phyloP scores from a whole-genome alignment of 768 basidiomycete species.

The Boletus rex-veris region DNA sequence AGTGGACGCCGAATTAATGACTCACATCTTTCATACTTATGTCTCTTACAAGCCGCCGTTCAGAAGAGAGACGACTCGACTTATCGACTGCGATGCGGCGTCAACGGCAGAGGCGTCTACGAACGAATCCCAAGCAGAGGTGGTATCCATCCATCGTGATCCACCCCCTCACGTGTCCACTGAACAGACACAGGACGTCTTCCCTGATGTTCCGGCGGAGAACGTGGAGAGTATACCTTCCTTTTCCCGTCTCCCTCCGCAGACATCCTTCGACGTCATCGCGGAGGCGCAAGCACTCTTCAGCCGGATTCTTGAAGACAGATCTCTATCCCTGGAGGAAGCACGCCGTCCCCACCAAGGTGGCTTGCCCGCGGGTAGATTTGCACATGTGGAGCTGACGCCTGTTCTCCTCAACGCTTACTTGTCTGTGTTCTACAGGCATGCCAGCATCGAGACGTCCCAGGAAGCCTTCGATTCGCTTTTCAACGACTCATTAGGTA shows the following conservation, averaged over 20 bases:
- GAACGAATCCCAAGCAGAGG: conserved; percentile 3
- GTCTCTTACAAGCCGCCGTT: conserved; percentile 76
- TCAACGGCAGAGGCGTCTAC: neutral
- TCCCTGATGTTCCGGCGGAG: conserved; percentile 3
- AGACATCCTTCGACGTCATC: conserved; percentile 68
- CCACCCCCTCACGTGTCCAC: conserved; percentile 1
- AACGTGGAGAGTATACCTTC: conserved; percentile 8
- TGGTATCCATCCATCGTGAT: neutral
- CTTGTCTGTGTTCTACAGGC: conserved; percentile 68
- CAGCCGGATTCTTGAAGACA: conserved; percentile 51
- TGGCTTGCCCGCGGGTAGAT: conserved; percentile 35
- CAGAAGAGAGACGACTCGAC: conserved; percentile 44
- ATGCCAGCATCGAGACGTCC: conserved; percentile 48
- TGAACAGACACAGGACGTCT: neutral
- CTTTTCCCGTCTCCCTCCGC: conserved; percentile 60
- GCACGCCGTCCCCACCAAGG: neutral
- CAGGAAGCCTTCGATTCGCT: conserved; percentile 49
- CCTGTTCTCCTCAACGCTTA: conserved; percentile 75
- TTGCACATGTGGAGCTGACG: conserved; percentile 55
- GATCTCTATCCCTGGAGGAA: neutral
- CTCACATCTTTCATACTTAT: conserved; percentile 85
- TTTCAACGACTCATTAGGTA: conserved; percentile 31
- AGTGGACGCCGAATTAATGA: conserved; percentile 69
- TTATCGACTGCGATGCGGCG: conserved; percentile 29
- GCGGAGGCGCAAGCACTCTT: conserved; percentile 68